These are phyloP conservation scores for Lenwebbia sp. DNA, from an alignment of 345 rosid genomes.

Conservation along the genomic window DNA sequence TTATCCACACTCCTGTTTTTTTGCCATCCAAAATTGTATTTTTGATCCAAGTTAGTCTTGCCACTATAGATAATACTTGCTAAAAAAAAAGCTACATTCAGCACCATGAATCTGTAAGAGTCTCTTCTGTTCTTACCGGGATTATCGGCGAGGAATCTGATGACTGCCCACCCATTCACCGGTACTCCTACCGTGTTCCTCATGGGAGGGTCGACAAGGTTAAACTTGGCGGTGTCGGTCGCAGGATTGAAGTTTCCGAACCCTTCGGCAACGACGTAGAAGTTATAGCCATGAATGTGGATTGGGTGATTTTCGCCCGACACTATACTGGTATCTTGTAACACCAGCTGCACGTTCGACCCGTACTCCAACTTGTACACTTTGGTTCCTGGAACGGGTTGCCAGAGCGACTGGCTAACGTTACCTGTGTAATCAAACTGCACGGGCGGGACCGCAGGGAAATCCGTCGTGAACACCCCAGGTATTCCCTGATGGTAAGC, in stretches of 20 bases:
- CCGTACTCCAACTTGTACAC: slow-evolving; percentile 62
- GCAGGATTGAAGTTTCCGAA: slow-evolving; percentile 75
- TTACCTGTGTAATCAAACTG: slow-evolving; percentile 76
- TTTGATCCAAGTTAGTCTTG: not conserved
- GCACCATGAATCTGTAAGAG: not conserved
- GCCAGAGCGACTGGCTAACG: slow-evolving; percentile 51
- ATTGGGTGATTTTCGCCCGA: slow-evolving; percentile 78
- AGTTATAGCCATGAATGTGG: slow-evolving; percentile 89
- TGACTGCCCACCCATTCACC: slow-evolving; percentile 76
- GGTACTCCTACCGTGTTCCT: slow-evolving; percentile 79
- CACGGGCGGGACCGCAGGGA: slow-evolving; percentile 56
- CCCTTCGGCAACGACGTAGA: slow-evolving; percentile 67
- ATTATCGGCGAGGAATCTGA: slow-evolving; percentile 80
- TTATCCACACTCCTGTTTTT: slow-evolving; percentile 49
- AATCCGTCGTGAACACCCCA: slow-evolving; percentile 70
- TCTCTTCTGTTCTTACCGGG: slow-evolving; percentile 30
- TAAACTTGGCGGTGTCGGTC: slow-evolving; percentile 51
- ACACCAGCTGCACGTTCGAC: slow-evolving; percentile 60
- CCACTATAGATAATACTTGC: not conserved
- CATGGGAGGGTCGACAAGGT: slow-evolving; percentile 78
- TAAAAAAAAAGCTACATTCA: not conserved
- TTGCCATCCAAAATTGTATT: not conserved
- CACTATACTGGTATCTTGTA: slow-evolving; percentile 73
- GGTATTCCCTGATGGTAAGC: slow-evolving; percentile 50
- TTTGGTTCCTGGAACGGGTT: slow-evolving; percentile 52